These are phyloP conservation scores for Rhodotorula toruloides DNA, from an alignment of 768 basidiomycete species.

Conservation along the genomic window DNA sequence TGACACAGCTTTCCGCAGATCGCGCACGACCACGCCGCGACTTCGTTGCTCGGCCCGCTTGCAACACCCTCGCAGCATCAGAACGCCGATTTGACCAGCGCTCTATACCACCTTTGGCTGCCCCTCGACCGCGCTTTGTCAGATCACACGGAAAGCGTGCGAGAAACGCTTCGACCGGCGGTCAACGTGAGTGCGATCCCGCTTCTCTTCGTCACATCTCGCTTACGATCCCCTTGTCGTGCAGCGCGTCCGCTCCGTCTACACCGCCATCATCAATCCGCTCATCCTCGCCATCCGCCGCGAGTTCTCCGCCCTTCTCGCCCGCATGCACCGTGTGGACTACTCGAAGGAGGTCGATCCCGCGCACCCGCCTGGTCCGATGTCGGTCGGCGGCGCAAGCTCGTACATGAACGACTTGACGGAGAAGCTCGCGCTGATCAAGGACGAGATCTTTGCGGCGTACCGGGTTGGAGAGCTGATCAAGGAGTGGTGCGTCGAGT, in stretches of 20 bases:
- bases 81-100: constrained; percentile 73
- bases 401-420: constrained; percentile 86
- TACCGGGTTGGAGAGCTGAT: constrained; percentile 68
- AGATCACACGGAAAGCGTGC: constrained; percentile 56
- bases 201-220: constrained; percentile 2
- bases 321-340: constrained; percentile 77
- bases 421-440: constrained; percentile 78
- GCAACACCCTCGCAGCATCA: constrained; percentile 71
- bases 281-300: constrained; percentile 57
- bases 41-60: constrained; percentile 65
- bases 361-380: constrained; percentile 44
- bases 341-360: constrained; percentile 69
- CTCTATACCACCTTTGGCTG: constrained; percentile 69
- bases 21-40: constrained; percentile 69
- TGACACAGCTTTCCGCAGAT: constrained; percentile 51
- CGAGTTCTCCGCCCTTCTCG: constrained; percentile 72
- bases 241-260: constrained; percentile 36
- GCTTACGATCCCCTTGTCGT: not conserved
- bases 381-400: constrained; percentile 58
- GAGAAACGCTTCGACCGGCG: constrained; percentile 29
- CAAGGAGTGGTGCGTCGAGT: constrained; percentile 61
- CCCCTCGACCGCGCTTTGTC: constrained; percentile 62
- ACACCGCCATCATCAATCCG: constrained; percentile 44
- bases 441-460: constrained; percentile 65
- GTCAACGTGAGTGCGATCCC: constrained; percentile 36